Conservation (phyloP, 441 rosid genomes). For the Gossypium lobatum region DNA sequence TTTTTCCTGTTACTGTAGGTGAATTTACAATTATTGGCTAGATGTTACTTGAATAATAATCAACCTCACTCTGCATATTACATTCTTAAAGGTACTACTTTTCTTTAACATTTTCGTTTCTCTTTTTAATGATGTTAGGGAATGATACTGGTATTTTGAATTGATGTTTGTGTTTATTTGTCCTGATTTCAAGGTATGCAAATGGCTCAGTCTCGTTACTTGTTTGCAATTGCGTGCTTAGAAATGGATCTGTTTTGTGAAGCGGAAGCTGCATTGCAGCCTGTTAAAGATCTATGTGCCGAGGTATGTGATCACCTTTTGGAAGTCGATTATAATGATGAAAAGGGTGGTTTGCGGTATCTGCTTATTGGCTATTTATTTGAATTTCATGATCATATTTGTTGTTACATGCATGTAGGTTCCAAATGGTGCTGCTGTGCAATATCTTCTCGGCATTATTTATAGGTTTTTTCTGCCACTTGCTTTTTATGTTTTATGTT, state of each 20-base stretch:
- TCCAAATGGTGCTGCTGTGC: constrained; percentile 55
- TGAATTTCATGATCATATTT: background rate
- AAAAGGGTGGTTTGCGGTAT: background rate
- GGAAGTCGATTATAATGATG: background rate
- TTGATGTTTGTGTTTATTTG: constrained; percentile 6
- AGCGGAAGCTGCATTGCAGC: constrained; percentile 45
- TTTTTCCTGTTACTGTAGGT: constrained; percentile 27
- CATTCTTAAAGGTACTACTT: constrained; percentile 40
- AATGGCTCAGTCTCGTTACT: constrained; percentile 49
- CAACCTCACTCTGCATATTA: constrained; percentile 47
- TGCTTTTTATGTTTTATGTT: background rate
- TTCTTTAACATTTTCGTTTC: background rate
- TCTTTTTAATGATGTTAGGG: background rate
- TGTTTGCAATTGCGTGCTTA: constrained; percentile 49
- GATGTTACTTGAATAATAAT: constrained; percentile 48
- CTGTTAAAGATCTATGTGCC: constrained; percentile 29
- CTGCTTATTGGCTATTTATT: background rate
- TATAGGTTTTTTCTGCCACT: constrained; percentile 33
- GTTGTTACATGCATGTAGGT: constrained; percentile 25
- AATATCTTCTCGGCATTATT: constrained; percentile 55
- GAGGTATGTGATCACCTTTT: constrained; percentile 28
- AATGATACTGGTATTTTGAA: background rate
- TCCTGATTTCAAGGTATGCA: constrained; percentile 30
- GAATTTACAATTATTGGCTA: constrained; percentile 47
- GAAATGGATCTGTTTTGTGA: constrained; percentile 54